Percentiles rank a stretch among this genome's conserved stretches.
phyloP scores from a whole-genome alignment of 495 filamentous ascomycete genomes.

The Achaetomiella virescens region DNA sequence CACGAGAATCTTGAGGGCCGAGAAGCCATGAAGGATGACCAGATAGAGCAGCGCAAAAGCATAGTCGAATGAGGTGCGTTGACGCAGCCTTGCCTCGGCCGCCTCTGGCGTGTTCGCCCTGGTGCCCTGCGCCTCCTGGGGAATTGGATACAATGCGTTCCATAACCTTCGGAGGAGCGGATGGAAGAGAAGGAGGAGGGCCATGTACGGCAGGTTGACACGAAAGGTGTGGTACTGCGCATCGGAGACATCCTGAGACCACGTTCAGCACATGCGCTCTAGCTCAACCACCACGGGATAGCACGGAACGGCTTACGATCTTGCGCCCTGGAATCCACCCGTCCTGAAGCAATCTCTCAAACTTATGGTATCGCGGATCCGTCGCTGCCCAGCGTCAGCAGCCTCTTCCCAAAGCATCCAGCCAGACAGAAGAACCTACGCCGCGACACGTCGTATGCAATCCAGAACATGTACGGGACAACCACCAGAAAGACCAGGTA shows the following conservation, averaged over 20 bases:
- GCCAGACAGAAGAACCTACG: constrained; percentile 42
- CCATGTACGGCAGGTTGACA: constrained; percentile 76
- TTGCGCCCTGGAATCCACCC: constrained; percentile 96
- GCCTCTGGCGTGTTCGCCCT: constrained; percentile 30
- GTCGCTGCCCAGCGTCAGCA: constrained; percentile 49
- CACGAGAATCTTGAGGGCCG: constrained; percentile 68
- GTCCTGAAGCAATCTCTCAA: constrained; percentile 59
- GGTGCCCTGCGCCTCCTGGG: constrained; percentile 13
- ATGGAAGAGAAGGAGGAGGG: constrained; percentile 63
- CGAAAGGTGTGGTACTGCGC: constrained; percentile 82
- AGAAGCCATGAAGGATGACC: constrained; percentile 74
- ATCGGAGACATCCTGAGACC: constrained; percentile 76
- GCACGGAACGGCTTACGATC: constrained; percentile 53
- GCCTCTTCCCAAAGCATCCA: background rate
- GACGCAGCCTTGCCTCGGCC: constrained; percentile 62
- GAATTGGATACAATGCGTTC: constrained; percentile 39
- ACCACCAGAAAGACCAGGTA: constrained; percentile 60
- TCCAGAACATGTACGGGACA: constrained; percentile 88
- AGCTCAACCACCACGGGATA: background rate
- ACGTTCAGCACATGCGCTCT: background rate
- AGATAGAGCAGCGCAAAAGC: constrained; percentile 76
- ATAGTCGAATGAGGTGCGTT: constrained; percentile 78
- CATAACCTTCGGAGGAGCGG: constrained; percentile 70
- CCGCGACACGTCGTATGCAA: constrained; percentile 78
- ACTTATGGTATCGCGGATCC: constrained; percentile 75